Evolutionary conservation across 345 rosid species (phyloP).

Genomic region (Populus deltoides): DNA sequence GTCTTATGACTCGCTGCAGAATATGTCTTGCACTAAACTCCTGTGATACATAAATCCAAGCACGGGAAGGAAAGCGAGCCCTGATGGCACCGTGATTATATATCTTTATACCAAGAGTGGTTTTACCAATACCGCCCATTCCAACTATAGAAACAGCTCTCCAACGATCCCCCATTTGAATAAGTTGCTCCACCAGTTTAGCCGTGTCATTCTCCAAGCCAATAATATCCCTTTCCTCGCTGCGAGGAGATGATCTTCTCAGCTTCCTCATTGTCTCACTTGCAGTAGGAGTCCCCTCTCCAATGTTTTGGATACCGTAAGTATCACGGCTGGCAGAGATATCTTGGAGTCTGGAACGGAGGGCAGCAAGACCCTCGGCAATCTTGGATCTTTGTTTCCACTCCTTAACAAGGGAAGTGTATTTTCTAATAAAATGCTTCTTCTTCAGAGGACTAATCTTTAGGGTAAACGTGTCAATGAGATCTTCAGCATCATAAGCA

Average conservation of each 20-base stretch:
- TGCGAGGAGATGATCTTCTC: conserved; percentile 26
- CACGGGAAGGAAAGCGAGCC: conserved; percentile 21
- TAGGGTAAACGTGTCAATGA: conserved; percentile 27
- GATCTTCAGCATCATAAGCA: conserved; percentile 36
- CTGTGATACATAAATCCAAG: conserved; percentile 30
- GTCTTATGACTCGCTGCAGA: conserved; percentile 20
- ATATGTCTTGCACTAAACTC: conserved; percentile 9
- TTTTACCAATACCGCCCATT: conserved; percentile 6
- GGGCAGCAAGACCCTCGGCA: neutral
- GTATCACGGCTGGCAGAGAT: conserved; percentile 21
- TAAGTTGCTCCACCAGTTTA: conserved; percentile 16
- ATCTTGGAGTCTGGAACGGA: conserved; percentile 16
- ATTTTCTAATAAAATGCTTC: conserved; percentile 11
- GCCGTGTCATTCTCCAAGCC: conserved; percentile 25
- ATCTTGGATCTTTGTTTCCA: conserved; percentile 16
- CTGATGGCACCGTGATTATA: conserved; percentile 18
- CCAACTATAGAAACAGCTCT: conserved; percentile 28
- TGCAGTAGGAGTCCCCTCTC: conserved; percentile 12
- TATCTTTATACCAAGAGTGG: conserved; percentile 22
- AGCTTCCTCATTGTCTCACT: conserved; percentile 13
- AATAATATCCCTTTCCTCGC: conserved; percentile 22
- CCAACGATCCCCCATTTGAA: conserved; percentile 13
- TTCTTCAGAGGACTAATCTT: conserved; percentile 17
- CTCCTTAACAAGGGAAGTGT: neutral
- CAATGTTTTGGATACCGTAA: conserved; percentile 19